phyloP scores from a whole-genome alignment of 139 green algal species.

The Picochlorum sp. region DNA sequence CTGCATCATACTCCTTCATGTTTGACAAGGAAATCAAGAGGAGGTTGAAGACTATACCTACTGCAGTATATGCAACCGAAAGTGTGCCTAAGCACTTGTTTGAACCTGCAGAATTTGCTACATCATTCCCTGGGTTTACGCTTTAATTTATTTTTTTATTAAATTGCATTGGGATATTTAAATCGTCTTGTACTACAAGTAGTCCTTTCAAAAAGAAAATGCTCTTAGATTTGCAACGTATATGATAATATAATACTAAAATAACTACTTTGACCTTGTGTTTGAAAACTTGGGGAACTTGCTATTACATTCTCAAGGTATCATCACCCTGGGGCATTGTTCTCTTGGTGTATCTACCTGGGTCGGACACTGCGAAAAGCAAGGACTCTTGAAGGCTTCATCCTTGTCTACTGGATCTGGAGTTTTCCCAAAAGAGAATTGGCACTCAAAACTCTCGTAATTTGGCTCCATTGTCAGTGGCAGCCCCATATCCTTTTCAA shows the following conservation, averaged over 20 bases:
- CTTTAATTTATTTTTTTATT: no score
- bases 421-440: constrained; percentile 5
- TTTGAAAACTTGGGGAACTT: no score
- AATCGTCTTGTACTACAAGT: no score
- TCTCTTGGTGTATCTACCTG: not conserved
- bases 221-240: no score
- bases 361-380: constrained; percentile 22
- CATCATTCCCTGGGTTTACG: no score
- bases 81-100: constrained; percentile 18
- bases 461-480: constrained; percentile 78
- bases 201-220: no score
- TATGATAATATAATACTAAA: no score
- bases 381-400: constrained; percentile 37
- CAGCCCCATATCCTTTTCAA: constrained; percentile 76
- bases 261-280: no score
- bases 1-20: constrained; percentile 53
- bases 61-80: constrained; percentile 35
- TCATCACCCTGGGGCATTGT: not conserved
- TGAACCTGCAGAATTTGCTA: not conserved
- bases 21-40: constrained; percentile 46
- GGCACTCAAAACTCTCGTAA: constrained; percentile 75
- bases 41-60: constrained; percentile 52
- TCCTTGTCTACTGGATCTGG: constrained; percentile 44
- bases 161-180: no score
- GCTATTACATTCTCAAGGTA: not conserved